Evolutionary conservation across 495 filamentous ascomycete genomes (phyloP).

Genomic region (Lasiosphaeria hispida): DNA sequence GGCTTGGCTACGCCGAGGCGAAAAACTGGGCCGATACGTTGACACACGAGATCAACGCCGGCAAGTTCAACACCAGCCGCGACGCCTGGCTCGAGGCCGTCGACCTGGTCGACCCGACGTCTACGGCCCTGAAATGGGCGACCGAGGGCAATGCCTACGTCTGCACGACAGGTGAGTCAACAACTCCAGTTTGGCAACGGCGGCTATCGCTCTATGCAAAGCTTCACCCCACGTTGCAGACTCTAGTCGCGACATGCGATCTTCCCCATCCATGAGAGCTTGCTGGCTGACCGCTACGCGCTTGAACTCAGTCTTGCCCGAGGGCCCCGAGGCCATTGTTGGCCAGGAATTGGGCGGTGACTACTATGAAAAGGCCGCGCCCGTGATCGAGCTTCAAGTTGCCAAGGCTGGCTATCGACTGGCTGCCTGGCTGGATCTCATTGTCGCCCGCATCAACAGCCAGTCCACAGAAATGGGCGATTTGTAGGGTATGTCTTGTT

Average conservation of each 20-base stretch:
- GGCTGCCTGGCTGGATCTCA: conserved; percentile 59
- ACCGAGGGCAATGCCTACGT: conserved; percentile 58
- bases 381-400: conserved; percentile 68
- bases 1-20: conserved; percentile 45
- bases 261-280: no score
- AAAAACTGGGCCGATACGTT: conserved; percentile 52
- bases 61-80: conserved; percentile 43
- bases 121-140: conserved; percentile 59
- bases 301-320: conserved; percentile 49
- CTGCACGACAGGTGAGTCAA: conserved; percentile 48
- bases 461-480: conserved; percentile 9
- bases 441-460: conserved; percentile 34
- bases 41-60: conserved; percentile 48
- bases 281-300: conserved; percentile 1
- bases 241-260: no score
- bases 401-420: conserved; percentile 72
- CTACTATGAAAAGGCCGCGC: conserved; percentile 62
- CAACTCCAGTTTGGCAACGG: not conserved
- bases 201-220: not conserved
- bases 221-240: no score
- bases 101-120: conserved; percentile 47
- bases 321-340: conserved; percentile 49
- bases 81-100: conserved; percentile 50
- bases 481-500: conserved; percentile 11
- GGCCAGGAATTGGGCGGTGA: conserved; percentile 57